Percentiles rank a stretch among this genome's conserved stretches.
Evolutionary conservation across 495 filamentous ascomycete genomes (phyloP).

Genomic region (Xylaria castorea): DNA sequence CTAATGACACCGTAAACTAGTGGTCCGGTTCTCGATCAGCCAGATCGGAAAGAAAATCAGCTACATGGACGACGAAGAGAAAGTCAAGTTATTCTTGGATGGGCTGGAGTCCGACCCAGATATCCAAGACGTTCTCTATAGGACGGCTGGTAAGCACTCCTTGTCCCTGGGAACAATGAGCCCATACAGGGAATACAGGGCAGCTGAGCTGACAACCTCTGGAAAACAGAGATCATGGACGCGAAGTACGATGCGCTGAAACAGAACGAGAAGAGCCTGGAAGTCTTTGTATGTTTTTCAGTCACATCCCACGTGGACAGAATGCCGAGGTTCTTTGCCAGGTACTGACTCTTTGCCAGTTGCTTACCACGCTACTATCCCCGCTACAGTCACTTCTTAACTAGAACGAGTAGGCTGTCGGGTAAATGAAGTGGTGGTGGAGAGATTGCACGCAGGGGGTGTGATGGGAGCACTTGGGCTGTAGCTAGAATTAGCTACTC

Average conservation of each 20-base stretch:
- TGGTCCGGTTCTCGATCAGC: slow-evolving; percentile 22
- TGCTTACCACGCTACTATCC: slow-evolving; percentile 26
- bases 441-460: neutral
- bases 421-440: neutral
- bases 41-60: slow-evolving; percentile 22
- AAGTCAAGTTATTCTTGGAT: slow-evolving; percentile 14
- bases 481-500: neutral
- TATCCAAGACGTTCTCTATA: slow-evolving; percentile 4
- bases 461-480: neutral
- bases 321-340: too few species aligned
- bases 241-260: slow-evolving; percentile 19
- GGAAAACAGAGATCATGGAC: slow-evolving; percentile 17
- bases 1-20: neutral
- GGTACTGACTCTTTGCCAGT: slow-evolving; percentile 20
- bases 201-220: neutral
- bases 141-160: neutral
- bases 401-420: neutral
- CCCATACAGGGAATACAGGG: neutral
- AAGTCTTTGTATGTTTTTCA: slow-evolving; percentile 19
- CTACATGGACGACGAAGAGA: slow-evolving; percentile 21
- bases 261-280: slow-evolving; percentile 19
- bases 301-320: neutral
- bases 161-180: neutral
- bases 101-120: slow-evolving; percentile 10
- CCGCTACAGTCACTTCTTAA: slow-evolving; percentile 25